Base-by-base conservation (phyloP, 73 alveolate genomes). In the Loxodes magnus region DNA sequence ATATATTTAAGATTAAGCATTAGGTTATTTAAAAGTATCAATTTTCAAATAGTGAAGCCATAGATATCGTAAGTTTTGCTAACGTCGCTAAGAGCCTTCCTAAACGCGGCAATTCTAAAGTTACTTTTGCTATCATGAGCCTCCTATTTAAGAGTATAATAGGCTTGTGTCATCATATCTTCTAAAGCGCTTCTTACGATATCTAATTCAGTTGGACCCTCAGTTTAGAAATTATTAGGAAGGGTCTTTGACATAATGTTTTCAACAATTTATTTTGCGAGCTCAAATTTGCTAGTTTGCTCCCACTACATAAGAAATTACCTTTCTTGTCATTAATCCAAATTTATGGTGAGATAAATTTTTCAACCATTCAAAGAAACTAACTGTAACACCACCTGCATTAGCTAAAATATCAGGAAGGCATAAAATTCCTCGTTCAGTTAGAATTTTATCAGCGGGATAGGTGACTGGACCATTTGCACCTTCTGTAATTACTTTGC, bases 281-380 rank as follows among this genome's bases (percentile, higher is more conserved):
- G 23, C 57, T 20, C 34, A 67, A 58, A 16, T 62, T 67, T 23
- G 43, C 69, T 28, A 76, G 26, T 23, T 76, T 36, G 19, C 64
- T 58, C n/a, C 33, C 49, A 59, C 72, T 82, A 19, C 77, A 35
- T 42, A 75, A 64, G 35, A 56, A 84, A 52, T 77, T 81, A 79
- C 89, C 77, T 58, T 74, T 73, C 70, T 82, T 24, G 85, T 78
- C 36, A 84, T 65, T 76, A 72, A 72, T 59, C 96, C 96, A 16
- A 88, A 84, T 35, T 70, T 37, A 25, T 62, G 59, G 51, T 84
- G 96, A 44, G 77, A 86, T 19, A 84, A 53, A 53, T 84, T 84
- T 78, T 84, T 77, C 10, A 85, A 77, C 88, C 92, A 85, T 68
- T 85, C 96, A 54, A 85, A 75, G 70, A 80, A 85, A 27, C 91